Base-by-base conservation (phyloP, 1,139 yeast genomes). In the Yamadazyma sp. region DNA sequence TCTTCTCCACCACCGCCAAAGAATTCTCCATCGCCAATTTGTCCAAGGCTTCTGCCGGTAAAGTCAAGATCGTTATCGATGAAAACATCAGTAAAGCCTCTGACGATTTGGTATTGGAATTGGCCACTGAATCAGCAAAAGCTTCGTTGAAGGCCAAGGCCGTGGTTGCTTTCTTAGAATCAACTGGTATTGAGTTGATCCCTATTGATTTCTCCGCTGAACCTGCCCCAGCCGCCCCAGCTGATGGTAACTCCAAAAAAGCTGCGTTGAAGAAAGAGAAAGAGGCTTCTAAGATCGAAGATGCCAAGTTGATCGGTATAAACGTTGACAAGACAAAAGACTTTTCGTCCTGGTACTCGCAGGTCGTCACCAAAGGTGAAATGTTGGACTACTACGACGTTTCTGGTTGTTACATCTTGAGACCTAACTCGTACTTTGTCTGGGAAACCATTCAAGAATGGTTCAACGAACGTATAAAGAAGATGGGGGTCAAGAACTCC, bases 311-410 rank as follows among this genome's bases (percentile, higher is more conserved):
- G 57, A 88, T 92, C 53, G 98, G 98, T 64, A 91, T 94, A 61
- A 94, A 98, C 34, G 95, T 86, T 38, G 96, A 89, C 64, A 94
- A 92, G 71, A 77, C 83, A 47, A 75, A 80, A 56, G 98, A 94
- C 61, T 94, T 94, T 74, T 81, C 98, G 46, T 81, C 89, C 39
- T 94, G 99, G 99, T 94, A 92, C 73, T 89, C 91, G 51, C 98
- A 94, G 72, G 85, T 94, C 44, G 77, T 89, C 48, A 85, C 92
- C 56, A 94, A 94, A 72, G 95, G 96, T 65, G 98, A 94, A 67
- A 87, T 94, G 95, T 76, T 94, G 59, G 98, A 94, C 64, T 94
- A 94, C 73, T 92, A 94, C 59, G 98, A 94, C 61, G 97, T 94
- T 40, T 91, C 98, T 32, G 99, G 99, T 52, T 94, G 99, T 73